Percentiles rank a stretch among this genome's conserved stretches.
Evolutionary conservation across 2,329 filamentous ascomycete species (phyloP).

Genomic region (Venturiaceae sp.): DNA sequence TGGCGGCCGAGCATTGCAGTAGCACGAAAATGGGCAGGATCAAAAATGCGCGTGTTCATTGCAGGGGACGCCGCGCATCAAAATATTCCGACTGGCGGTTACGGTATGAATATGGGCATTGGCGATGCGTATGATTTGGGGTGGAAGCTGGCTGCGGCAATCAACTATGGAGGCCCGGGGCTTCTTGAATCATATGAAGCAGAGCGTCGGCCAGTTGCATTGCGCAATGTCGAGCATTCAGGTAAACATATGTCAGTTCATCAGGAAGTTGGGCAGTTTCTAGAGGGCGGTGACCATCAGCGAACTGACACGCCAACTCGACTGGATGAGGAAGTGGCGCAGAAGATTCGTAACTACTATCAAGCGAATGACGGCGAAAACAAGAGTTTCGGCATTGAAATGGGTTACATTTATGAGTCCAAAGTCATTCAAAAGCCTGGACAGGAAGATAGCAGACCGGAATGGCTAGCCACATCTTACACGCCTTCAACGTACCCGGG

Average conservation of each 20-base stretch:
- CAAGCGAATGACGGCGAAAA: slow-evolving; percentile 17
- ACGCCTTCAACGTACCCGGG: too few species aligned
- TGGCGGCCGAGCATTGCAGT: slow-evolving; percentile 22
- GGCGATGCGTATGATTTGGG: too few species aligned
- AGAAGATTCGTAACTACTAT: slow-evolving; percentile 9
- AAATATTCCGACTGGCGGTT: too few species aligned
- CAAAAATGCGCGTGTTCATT: too few species aligned
- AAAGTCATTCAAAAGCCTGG: slow-evolving; percentile 4
- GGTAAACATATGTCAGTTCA: slow-evolving; percentile 9
- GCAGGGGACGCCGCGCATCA: too few species aligned
- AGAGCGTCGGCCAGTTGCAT: too few species aligned
- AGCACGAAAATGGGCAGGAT: too few species aligned
- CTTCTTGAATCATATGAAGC: too few species aligned
- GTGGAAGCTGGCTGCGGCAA: too few species aligned
- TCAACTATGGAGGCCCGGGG: too few species aligned
- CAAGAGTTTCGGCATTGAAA: slow-evolving; percentile 18
- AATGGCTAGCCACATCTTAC: slow-evolving; percentile 21
- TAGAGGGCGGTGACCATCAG: neutral
- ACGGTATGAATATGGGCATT: too few species aligned
- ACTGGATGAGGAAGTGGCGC: neutral
- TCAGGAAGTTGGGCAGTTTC: neutral
- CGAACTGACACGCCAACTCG: neutral
- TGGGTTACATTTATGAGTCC: slow-evolving; percentile 17
- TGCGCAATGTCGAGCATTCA: slow-evolving; percentile 17
- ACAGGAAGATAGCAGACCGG: slow-evolving; percentile 6